These are phyloP conservation scores for Curvularia sp. DNA, from an alignment of 2,329 filamentous ascomycete genomes.

Conservation along the genomic window DNA sequence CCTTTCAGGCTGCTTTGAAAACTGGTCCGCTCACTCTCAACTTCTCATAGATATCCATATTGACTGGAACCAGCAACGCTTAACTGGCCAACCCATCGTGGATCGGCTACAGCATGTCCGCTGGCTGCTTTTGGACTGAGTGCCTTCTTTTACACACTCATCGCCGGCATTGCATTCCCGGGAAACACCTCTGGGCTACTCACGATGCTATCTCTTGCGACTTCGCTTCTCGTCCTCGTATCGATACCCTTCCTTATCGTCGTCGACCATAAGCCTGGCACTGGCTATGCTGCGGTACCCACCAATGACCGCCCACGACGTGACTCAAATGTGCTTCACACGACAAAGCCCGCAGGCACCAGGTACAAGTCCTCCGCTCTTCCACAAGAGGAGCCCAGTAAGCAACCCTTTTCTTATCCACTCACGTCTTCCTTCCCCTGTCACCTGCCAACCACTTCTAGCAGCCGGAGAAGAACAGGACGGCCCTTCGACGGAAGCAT, in stretches of 20 bases:
- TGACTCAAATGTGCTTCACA: constrained; percentile 56
- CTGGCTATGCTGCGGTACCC: constrained; percentile 65
- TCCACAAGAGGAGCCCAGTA: constrained; percentile 69
- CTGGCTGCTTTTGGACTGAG: constrained; percentile 92
- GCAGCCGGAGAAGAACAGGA: constrained; percentile 46
- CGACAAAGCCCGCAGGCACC: constrained; percentile 57
- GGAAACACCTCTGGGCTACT: constrained; percentile 84
- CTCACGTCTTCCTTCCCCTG: constrained; percentile 17
- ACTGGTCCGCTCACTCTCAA: constrained; percentile 53
- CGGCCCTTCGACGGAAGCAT: constrained; percentile 72
- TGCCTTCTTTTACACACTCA: constrained; percentile 91
- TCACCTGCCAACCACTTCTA: constrained; percentile 46
- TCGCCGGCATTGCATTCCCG: constrained; percentile 79
- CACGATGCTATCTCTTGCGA: constrained; percentile 79
- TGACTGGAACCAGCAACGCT: constrained; percentile 67
- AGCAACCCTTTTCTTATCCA: constrained; percentile 43
- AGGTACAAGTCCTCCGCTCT: constrained; percentile 51
- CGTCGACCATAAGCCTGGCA: constrained; percentile 67
- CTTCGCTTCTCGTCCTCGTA: constrained; percentile 74
- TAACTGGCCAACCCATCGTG: constrained; percentile 90
- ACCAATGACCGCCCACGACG: constrained; percentile 56
- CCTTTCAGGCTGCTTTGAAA: constrained; percentile 90
- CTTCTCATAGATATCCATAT: background rate
- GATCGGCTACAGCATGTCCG: constrained; percentile 93
- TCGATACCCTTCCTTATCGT: constrained; percentile 87